A percentile compares a stretch with the other conserved stretches of the same genome.
phyloP scores from a whole-genome alignment of 192 early-diverging fungal species.

The Coemansia brasiliensis region DNA sequence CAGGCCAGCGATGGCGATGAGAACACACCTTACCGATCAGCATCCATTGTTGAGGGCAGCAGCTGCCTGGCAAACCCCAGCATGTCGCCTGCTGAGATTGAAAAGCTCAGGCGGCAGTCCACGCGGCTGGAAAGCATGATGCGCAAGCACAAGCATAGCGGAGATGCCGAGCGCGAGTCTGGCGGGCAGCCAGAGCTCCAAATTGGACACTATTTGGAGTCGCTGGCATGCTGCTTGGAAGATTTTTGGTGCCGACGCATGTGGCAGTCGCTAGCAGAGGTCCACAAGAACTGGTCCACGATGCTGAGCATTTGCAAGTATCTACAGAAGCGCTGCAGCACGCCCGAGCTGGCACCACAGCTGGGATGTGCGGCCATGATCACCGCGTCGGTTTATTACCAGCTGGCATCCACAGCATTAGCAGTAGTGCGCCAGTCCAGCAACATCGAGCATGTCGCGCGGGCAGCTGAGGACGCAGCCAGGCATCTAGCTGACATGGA shows the following conservation, averaged over 20 bases:
- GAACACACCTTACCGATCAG: too few species aligned
- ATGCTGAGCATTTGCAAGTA: constrained; percentile 44
- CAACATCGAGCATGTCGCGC: constrained; percentile 2
- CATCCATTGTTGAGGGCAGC: background rate
- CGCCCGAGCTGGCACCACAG: constrained; percentile 16
- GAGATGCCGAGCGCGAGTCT: constrained; percentile 34
- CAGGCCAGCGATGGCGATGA: background rate
- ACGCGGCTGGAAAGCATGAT: constrained; percentile 25
- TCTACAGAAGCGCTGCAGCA: constrained; percentile 20
- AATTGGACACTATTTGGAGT: constrained; percentile 44
- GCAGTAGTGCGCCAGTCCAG: constrained; percentile 11
- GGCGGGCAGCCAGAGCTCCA: constrained; percentile 32
- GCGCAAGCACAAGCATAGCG: constrained; percentile 44
- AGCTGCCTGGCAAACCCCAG: background rate
- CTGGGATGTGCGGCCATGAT: constrained; percentile 38
- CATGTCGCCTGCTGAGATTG: constrained; percentile 20
- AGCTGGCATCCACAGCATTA: constrained; percentile 21
- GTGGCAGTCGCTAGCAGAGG: constrained; percentile 20
- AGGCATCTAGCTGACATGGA: constrained; percentile 26
- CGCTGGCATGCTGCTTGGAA: constrained; percentile 49
- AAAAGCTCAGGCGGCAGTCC: constrained; percentile 29
- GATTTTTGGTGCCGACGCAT: constrained; percentile 42
- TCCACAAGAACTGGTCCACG: constrained; percentile 42
- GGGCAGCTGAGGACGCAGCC: constrained; percentile 14
- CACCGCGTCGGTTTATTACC: constrained; percentile 32